Conservation (phyloP, 2,329 filamentous ascomycete genomes). For the Hypoxylon sp. region DNA sequence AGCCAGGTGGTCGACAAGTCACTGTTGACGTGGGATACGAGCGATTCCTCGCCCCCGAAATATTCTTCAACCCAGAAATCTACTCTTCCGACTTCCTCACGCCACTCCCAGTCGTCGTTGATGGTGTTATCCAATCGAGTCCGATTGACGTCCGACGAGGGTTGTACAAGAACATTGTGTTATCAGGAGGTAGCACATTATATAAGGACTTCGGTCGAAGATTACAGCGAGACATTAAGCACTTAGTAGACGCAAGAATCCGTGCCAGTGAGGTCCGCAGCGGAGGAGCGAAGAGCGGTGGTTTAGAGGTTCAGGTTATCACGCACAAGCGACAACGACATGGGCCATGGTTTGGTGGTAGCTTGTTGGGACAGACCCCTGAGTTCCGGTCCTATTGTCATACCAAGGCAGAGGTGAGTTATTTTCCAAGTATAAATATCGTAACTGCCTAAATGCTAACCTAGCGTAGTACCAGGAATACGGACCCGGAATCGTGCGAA, state of each 20-base stretch:
- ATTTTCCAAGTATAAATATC: neutral
- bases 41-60: conserved; percentile 96
- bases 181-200: conserved; percentile 95
- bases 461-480: conserved; percentile 86
- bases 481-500: conserved; percentile 92
- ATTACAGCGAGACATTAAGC: conserved; percentile 96
- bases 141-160: conserved; percentile 97
- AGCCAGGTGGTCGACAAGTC: conserved; percentile 86
- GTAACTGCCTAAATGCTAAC: conserved; percentile 14
- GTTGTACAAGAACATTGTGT: conserved; percentile 99
- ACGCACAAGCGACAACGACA: conserved; percentile 97
- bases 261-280: conserved; percentile 91
- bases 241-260: conserved; percentile 93
- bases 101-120: conserved; percentile 92
- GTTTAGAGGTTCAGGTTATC: conserved; percentile 96
- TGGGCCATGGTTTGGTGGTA: conserved; percentile 98
- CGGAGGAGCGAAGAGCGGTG: conserved; percentile 92
- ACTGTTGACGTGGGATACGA: conserved; percentile 96
- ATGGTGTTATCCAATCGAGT: conserved; percentile 96
- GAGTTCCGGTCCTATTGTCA: conserved; percentile 99
- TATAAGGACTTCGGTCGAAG: conserved; percentile 99
- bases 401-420: conserved; percentile 80
- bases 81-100: conserved; percentile 99
- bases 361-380: conserved; percentile 94
- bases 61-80: conserved; percentile 99